These are phyloP conservation scores for Litsea cubeba DNA, from an alignment of 164 flowering plant species.

Conservation along the genomic window DNA sequence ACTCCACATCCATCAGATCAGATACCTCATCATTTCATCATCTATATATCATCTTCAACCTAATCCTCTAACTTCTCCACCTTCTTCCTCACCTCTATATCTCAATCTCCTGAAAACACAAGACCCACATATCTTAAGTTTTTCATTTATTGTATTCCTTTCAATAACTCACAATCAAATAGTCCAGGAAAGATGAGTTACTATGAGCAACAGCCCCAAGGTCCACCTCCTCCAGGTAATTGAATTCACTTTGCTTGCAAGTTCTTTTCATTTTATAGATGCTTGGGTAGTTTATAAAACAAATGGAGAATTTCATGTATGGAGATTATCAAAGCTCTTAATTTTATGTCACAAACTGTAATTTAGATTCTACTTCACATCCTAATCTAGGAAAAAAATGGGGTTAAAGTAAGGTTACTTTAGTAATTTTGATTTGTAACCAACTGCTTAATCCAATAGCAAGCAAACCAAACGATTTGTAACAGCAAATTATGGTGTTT, in stretches of 20 bases:
- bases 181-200: not conserved
- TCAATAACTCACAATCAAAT: not conserved
- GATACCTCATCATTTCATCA: not conserved
- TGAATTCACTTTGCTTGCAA: not conserved
- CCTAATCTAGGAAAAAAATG: not conserved
- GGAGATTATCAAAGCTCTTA: not conserved
- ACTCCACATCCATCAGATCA: not conserved
- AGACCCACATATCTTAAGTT: not conserved
- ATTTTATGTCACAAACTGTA: too few relatives aligned
- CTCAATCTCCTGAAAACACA: not conserved
- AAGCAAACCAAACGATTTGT: too few relatives aligned
- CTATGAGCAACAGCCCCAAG: not conserved
- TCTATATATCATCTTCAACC: not conserved
- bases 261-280: not conserved
- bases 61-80: not conserved
- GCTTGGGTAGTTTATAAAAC: too few relatives aligned
- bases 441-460: too few relatives aligned
- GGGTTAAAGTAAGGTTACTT: not conserved
- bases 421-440: too few relatives aligned
- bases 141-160: not conserved
- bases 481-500: too few relatives aligned
- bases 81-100: not conserved
- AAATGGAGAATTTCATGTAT: not conserved
- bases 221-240: slow-evolving; percentile 1
- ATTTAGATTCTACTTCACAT: not conserved